Evolutionary conservation across 2,329 filamentous ascomycete genomes (phyloP), one percentile per base, ranked within the genome.

Genomic region (Capronia coronata): DNA sequence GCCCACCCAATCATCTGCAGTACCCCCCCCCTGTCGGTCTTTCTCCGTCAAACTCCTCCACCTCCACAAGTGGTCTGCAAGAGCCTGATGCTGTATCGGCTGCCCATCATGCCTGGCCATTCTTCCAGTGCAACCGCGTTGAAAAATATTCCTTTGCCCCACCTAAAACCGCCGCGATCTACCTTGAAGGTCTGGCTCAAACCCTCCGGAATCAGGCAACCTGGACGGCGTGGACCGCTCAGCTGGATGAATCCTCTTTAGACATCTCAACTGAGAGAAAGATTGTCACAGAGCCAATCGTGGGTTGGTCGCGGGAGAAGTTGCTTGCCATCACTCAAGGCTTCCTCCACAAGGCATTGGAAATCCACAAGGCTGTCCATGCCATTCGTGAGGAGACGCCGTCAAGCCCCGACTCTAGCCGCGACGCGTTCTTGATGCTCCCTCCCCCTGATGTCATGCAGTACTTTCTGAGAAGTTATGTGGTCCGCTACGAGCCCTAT

Each of bases 241-340:
- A 72, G 67, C 68, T 75, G 40, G 73, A 76, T 25, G 55, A 57
- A 32, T 49, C 48, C 13, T 48, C 47, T 8, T 58, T 67, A 6
- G 73, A 76, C 46, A 69, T 71, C 44, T 66, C 70, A 16, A 68
- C 67, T n/a, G 68, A 68, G 27, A 70, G 74, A 23, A 67, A 70
- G 35, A 63, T 77, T 35, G 66, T 66, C 3, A 72, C 76, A 10
- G 69, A 74, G 60, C 71, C 69, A 29, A 61, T 77, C 42, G 72
- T 74, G 39, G 74, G 76, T 48, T 68, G 74, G 38, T 82, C 81
- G 2, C 74, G 83, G 25, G 83, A 87, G 63, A 82, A 80, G 62
- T 76, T 86, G 59, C 74, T 85, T n/a, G 82, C 81, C 42, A 84
- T 86, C 54, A 84, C 82, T 0, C 83, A 86, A 63, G 78, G 74